Percentiles rank a stretch among this genome's conserved stretches.
Evolutionary conservation across 768 basidiomycete species (phyloP).

Genomic region (Lactarius quietus): DNA sequence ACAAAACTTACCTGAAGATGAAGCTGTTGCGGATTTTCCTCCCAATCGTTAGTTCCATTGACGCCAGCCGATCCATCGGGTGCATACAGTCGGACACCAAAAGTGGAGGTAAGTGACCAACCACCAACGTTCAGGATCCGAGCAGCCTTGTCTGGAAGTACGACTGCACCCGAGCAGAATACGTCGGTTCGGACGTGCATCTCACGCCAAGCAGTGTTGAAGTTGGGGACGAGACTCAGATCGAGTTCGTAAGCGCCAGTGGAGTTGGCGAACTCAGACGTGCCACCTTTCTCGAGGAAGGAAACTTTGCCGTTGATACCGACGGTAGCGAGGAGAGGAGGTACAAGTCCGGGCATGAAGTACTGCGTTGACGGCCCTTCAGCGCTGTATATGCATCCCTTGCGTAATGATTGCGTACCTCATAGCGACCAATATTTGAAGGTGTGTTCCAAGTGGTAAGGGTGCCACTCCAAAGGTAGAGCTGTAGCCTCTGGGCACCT

Average conservation of each 20-base stretch:
- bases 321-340: conserved; percentile 70
- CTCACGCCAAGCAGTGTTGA: conserved; percentile 56
- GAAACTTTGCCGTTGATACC: conserved; percentile 80
- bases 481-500: conserved; percentile 46
- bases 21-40: conserved; percentile 60
- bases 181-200: conserved; percentile 79
- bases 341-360: conserved; percentile 56
- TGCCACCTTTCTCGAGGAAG: conserved; percentile 73
- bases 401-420: conserved; percentile 44
- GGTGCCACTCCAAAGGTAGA: conserved; percentile 34
- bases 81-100: conserved; percentile 67
- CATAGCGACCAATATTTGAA: conserved; percentile 60
- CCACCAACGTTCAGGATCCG: conserved; percentile 66
- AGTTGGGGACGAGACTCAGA: conserved; percentile 47
- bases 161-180: conserved; percentile 71
- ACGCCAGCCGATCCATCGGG: conserved; percentile 65
- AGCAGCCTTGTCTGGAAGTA: conserved; percentile 70
- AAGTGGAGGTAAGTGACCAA: conserved; percentile 70
- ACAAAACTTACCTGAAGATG: conserved; percentile 49
- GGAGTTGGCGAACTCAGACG: conserved; percentile 55
- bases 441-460: conserved; percentile 66
- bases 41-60: conserved; percentile 76
- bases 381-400: background rate
- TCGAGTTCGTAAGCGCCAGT: conserved; percentile 82
- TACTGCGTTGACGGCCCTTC: conserved; percentile 32